Evolutionary conservation across 371 early-diverging fungal species (phyloP), one percentile per base, ranked within the genome.

Genomic region (Coemansia sp.): DNA sequence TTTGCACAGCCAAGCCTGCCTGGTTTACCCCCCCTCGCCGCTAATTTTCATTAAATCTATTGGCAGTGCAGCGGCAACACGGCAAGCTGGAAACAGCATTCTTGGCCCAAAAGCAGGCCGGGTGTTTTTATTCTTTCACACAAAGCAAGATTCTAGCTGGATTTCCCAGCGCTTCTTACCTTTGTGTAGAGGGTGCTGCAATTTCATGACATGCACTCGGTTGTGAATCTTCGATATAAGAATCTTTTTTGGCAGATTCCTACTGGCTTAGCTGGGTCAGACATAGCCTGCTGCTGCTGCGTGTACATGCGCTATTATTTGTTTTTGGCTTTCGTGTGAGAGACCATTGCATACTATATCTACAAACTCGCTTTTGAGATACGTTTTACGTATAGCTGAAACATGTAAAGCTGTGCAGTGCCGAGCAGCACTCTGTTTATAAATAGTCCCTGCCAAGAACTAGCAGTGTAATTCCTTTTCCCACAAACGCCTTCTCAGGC

Each of bases 211-310:
- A 13, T 17, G 12, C 28, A 32, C 26, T 23, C 7, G 12, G 56
- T 19, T 56, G 56, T 17, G 26, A 56, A 56, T 56, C 56, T 21
- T 1, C 36, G 17, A 56, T 56, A 56, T 55, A 29, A n/a, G 56
- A 4, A 26, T 15, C 36, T 58, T 17, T n/a, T 7, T 8, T 19
- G 28, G 48, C 29, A 46, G n/a, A n/a, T n/a, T 1, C 28, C n/a
- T 40, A 61, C 49, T 61, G 8, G n/a, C 29, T 26, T 28, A 28
- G 28, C 32, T 36, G 36, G 9, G 36, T 9, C 36, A 36, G 36
- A 36, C 11, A 36, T 36, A 9, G 36, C 36, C 46, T 46, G 46
- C n/a, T 17, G 26, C 26, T 17, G 17, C n/a, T 13, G 46, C 46
- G 46, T 44, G 44, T n/a, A 3, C n/a, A n/a, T 44, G 44, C 44